Conservation (phyloP, 768 basidiomycete species). For the Mycena floridula region DNA sequence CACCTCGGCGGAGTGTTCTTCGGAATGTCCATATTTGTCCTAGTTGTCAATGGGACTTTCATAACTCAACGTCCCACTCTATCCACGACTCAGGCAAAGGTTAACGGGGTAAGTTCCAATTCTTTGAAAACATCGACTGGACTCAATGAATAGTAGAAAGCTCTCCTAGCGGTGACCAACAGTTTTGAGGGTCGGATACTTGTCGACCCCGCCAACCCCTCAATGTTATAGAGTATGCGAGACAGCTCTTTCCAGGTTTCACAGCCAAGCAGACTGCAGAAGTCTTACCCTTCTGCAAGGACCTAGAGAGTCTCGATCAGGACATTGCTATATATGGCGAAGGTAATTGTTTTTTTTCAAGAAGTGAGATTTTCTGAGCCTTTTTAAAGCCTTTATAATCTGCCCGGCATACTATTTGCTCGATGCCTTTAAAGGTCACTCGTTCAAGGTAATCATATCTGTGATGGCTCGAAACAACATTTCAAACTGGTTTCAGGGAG, state of each 20-base stretch:
- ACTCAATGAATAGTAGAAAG: conserved; percentile 17
- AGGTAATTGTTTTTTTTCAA: conserved; percentile 10
- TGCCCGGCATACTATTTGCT: conserved; percentile 28
- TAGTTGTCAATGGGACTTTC: conserved; percentile 29
- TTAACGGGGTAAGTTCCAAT: conserved; percentile 23
- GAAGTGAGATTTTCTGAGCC: not conserved
- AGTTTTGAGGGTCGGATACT: conserved; percentile 25
- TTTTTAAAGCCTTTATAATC: conserved; percentile 22
- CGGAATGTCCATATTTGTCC: conserved; percentile 24
- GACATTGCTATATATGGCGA: too few species aligned
- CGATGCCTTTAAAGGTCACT: conserved; percentile 19
- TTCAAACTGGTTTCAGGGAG: conserved; percentile 3
- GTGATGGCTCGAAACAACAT: not conserved
- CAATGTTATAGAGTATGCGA: conserved; percentile 14
- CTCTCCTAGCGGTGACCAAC: conserved; percentile 20
- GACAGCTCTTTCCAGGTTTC: too few species aligned
- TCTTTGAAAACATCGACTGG: conserved; percentile 8
- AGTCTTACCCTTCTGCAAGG: conserved; percentile 11
- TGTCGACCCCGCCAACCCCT: conserved; percentile 15
- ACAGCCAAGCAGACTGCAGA: conserved; percentile 4
- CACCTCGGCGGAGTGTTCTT: conserved; percentile 18
- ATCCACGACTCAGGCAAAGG: conserved; percentile 17
- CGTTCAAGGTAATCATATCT: conserved; percentile 23
- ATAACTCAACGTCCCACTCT: conserved; percentile 26
- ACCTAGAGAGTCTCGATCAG: conserved; percentile 13